A percentile compares a stretch with the other conserved stretches of the same genome.
Evolutionary conservation across 495 filamentous ascomycete species (phyloP).

Genomic region (Cercophora sp.): DNA sequence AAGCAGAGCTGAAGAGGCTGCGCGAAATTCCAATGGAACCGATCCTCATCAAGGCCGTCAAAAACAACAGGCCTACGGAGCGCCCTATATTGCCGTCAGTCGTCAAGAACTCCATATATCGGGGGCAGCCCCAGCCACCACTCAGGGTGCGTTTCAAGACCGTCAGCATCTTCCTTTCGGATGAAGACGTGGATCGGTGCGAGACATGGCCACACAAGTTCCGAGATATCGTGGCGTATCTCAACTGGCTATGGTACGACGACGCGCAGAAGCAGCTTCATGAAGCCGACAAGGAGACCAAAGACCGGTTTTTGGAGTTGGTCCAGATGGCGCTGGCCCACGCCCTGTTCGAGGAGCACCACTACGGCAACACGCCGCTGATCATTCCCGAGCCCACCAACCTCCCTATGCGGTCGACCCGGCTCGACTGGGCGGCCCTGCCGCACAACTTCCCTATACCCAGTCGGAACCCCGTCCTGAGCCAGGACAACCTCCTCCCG

Average conservation of each 20-base stretch:
- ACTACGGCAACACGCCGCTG: slow-evolving; percentile 15
- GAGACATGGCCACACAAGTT: slow-evolving; percentile 22
- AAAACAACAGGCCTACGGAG: neutral
- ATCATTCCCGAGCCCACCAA: slow-evolving; percentile 10
- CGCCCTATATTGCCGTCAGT: neutral
- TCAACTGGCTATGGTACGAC: slow-evolving; percentile 22
- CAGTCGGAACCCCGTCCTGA: no score
- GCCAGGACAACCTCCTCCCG: slow-evolving; percentile 10
- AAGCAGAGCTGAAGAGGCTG: no score
- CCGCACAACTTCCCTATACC: no score
- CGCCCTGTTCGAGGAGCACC: slow-evolving; percentile 22
- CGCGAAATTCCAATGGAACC: no score
- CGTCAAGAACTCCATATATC: slow-evolving; percentile 17
- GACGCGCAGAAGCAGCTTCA: slow-evolving; percentile 17
- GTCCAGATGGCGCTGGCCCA: slow-evolving; percentile 23
- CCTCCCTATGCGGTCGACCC: slow-evolving; percentile 13
- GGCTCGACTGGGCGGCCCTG: slow-evolving; percentile 20
- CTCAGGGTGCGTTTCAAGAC: slow-evolving; percentile 22
- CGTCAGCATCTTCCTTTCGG: slow-evolving; percentile 28
- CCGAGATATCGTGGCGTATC: slow-evolving; percentile 20
- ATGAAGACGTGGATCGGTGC: slow-evolving; percentile 30
- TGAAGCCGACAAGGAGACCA: slow-evolving; percentile 12
- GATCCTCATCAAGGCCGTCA: no score
- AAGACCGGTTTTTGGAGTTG: slow-evolving; percentile 21
- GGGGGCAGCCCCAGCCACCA: slow-evolving; percentile 18